Percentiles rank a stretch among this genome's conserved stretches.
Conservation (phyloP, 2,329 filamentous ascomycete species). For the Lasiodiplodia sp. region DNA sequence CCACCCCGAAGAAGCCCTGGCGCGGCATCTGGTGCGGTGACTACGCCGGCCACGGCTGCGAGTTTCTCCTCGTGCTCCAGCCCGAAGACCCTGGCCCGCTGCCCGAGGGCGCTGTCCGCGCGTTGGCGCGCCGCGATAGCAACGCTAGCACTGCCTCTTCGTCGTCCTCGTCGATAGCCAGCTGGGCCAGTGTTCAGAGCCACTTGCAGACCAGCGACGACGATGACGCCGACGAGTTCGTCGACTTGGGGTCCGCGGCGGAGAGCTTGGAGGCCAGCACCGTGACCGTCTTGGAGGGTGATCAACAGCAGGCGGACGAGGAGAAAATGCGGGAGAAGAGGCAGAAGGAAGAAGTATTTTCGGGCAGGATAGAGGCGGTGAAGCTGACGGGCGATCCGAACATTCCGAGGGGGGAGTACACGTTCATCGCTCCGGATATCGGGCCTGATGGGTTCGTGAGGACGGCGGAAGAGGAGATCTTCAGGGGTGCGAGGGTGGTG, state of each 20-base stretch:
- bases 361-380: conserved; percentile 78
- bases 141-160: neutral
- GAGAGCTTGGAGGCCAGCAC: conserved; percentile 21
- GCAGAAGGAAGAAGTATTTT: conserved; percentile 53
- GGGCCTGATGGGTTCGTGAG: conserved; percentile 70
- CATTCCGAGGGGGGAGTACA: conserved; percentile 83
- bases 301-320: conserved; percentile 34
- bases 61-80: conserved; percentile 85
- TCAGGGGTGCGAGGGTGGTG: conserved; percentile 77
- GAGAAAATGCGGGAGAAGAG: neutral
- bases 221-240: neutral
- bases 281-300: conserved; percentile 31
- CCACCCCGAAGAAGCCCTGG: conserved; percentile 80
- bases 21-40: conserved; percentile 93
- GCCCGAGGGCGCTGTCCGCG: conserved; percentile 36
- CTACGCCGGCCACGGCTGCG: conserved; percentile 85
- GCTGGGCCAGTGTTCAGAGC: conserved; percentile 24
- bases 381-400: conserved; percentile 94
- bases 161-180: neutral
- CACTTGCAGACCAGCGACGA: conserved; percentile 2
- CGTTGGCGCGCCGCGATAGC: conserved; percentile 12
- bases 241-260: neutral
- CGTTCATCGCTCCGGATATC: conserved; percentile 82
- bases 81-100: conserved; percentile 60
- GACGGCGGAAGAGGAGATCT: conserved; percentile 70